Conservation (phyloP, 2,329 filamentous ascomycete genomes). For the Exophiala sideris region DNA sequence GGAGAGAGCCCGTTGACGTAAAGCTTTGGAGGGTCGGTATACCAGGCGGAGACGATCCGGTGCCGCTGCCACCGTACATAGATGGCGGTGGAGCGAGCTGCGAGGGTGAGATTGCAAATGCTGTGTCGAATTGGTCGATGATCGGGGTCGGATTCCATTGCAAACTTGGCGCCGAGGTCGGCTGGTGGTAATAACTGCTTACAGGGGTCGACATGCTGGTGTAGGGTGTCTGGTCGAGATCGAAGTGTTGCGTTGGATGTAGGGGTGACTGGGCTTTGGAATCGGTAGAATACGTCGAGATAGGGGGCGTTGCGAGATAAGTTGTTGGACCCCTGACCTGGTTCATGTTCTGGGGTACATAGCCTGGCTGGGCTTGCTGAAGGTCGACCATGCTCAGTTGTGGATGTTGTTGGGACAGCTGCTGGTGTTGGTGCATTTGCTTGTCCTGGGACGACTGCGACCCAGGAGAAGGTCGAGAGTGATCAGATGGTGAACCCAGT, state of each 20-base stretch:
- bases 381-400: constrained; percentile 34
- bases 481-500: constrained; percentile 72
- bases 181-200: constrained; percentile 44
- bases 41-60: constrained; percentile 27
- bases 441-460: constrained; percentile 46
- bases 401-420: constrained; percentile 44
- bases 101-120: constrained; percentile 71
- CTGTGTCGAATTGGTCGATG: constrained; percentile 85
- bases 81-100: constrained; percentile 25
- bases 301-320: constrained; percentile 61
- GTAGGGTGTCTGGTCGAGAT: constrained; percentile 13
- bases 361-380: constrained; percentile 16
- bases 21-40: constrained; percentile 38
- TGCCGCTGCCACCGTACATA: constrained; percentile 22
- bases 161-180: constrained; percentile 37
- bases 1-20: constrained; percentile 10
- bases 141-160: constrained; percentile 85
- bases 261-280: constrained; percentile 68
- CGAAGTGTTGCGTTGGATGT: constrained; percentile 12
- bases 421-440: constrained; percentile 49
- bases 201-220: constrained; percentile 32
- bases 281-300: constrained; percentile 68
- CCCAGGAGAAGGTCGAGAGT: constrained; percentile 50
- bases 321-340: constrained; percentile 15
- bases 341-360: constrained; percentile 15